Evolutionary conservation across 805 yeast species (phyloP), one percentile per base, ranked within the genome.

Genomic region (Nakazawaea holstii): DNA sequence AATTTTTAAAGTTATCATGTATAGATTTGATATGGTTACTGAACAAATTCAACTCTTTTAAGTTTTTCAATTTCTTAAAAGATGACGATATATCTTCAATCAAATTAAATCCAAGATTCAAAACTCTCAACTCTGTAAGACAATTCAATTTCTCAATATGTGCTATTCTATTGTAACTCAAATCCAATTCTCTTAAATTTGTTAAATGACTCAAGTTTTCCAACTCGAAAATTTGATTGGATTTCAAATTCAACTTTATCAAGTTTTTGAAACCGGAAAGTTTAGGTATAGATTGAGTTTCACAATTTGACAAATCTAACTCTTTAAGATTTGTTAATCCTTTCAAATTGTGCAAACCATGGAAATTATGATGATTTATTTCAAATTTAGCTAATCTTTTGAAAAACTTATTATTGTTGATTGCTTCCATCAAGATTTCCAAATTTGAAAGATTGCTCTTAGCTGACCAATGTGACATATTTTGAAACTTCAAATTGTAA

Each of bases 231-330:
- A 46, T 46, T 33, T 46, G 49, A 29, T 46, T 46, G 8, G 49
- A 46, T 30, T 39, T 96, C 40, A 88, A 69, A 62, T 88, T 96
- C 48, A 88, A 66, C 53, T 82, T 83, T 39, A 61, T 72, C 53
- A 89, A 61, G 29, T 76, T 70, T 2, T 61, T 64, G 49, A 85
- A 68, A 7, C 73, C 69, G 11, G 76, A 75, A 41, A 87, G 55
- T 54, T 80, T 79, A 52, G 78, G 80, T 54, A 88, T 85, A 49
- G 74, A 79, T 15, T 74, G 61, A 45, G 89, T 84, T 56, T 79
- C 82, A 64, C 89, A 88, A 59, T 88, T 95, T 31, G 89, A 90
- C 62, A 88, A 79, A 60, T 79, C 87, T 42, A 88, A 59, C 51
- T 82, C 77, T 1, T 63, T 67, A 55, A 87, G 65, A 6, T 73